These are phyloP conservation scores for Ascochyta pisi DNA, from an alignment of 2,329 filamentous ascomycete species.

Conservation along the genomic window DNA sequence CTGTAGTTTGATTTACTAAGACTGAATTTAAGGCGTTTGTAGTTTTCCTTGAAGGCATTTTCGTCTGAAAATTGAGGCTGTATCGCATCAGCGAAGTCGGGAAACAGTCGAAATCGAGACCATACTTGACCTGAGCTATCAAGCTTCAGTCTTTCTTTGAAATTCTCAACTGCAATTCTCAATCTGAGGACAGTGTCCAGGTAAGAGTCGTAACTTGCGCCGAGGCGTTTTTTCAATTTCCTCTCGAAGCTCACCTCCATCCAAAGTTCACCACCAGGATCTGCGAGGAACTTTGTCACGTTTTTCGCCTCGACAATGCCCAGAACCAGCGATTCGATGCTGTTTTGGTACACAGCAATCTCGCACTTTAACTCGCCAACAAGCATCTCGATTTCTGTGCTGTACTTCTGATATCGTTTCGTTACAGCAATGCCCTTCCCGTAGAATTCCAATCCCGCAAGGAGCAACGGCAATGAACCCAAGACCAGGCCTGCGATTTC, in stretches of 20 bases:
- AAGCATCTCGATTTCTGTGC: slow-evolving; percentile 30
- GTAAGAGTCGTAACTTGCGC: neutral
- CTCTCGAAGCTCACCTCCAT: neutral
- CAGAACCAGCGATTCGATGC: neutral
- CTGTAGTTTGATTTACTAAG: slow-evolving; percentile 36
- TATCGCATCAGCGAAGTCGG: slow-evolving; percentile 15
- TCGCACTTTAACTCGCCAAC: slow-evolving; percentile 24
- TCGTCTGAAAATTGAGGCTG: slow-evolving; percentile 31
- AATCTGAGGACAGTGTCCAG: neutral
- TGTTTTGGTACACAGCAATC: slow-evolving; percentile 6
- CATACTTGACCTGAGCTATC: neutral
- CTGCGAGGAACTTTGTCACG: neutral
- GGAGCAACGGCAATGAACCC: slow-evolving; percentile 43
- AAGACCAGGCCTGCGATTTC: slow-evolving; percentile 37
- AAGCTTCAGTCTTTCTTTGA: neutral
- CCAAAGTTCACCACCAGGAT: slow-evolving; percentile 5
- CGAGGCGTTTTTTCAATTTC: slow-evolving; percentile 3
- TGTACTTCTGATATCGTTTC: slow-evolving; percentile 33
- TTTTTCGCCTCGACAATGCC: slow-evolving; percentile 1
- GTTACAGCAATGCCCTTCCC: slow-evolving; percentile 39
- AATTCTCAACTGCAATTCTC: neutral
- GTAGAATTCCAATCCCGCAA: slow-evolving; percentile 44
- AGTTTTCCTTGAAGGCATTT: slow-evolving; percentile 36
- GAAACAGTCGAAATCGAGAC: too few species aligned
- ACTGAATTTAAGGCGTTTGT: slow-evolving; percentile 39